Conservation (phyloP, 805 yeast species). For the Candida caryicola region DNA sequence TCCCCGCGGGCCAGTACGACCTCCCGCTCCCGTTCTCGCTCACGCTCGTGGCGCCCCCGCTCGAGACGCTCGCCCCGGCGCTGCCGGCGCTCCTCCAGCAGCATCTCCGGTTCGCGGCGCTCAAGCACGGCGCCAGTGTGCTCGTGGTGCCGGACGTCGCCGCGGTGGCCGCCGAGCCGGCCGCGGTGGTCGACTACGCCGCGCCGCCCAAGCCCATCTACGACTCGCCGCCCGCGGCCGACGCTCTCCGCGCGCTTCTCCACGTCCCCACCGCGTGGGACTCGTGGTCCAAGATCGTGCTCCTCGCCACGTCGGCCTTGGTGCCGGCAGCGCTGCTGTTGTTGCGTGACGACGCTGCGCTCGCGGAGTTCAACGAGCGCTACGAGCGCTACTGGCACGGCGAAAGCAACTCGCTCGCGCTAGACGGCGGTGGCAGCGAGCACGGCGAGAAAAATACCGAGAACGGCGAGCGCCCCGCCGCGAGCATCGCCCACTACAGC, state of each 20-base stretch:
- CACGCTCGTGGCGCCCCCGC: slow-evolving; percentile 14
- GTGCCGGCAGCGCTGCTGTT: slow-evolving; percentile 12
- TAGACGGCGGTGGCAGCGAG: too few relatives aligned
- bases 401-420: too few relatives aligned
- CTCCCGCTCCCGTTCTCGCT: slow-evolving; percentile 19
- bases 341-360: slow-evolving; percentile 16
- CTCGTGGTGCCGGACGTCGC: slow-evolving; percentile 10
- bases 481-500: too few relatives aligned
- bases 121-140: slow-evolving; percentile 29
- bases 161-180: slow-evolving; percentile 3
- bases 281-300: slow-evolving; percentile 47
- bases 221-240: slow-evolving; percentile 5
- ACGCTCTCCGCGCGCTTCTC: slow-evolving; percentile 6
- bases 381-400: slow-evolving; percentile 15
- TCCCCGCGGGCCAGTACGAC: slow-evolving; percentile 24
- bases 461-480: too few relatives aligned
- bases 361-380: slow-evolving; percentile 14
- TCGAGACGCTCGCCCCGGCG: slow-evolving; percentile 16
- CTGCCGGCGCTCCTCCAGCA: slow-evolving; percentile 31
- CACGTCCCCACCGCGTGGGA: slow-evolving; percentile 51
- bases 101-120: slow-evolving; percentile 29
- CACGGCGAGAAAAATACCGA: too few relatives aligned
- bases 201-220: slow-evolving; percentile 15
- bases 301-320: slow-evolving; percentile 26
- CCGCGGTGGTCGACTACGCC: neutral